Percentiles rank a stretch among this genome's conserved stretches.
Conservation (phyloP, 2,329 filamentous ascomycete genomes). For the Didymella exigua region DNA sequence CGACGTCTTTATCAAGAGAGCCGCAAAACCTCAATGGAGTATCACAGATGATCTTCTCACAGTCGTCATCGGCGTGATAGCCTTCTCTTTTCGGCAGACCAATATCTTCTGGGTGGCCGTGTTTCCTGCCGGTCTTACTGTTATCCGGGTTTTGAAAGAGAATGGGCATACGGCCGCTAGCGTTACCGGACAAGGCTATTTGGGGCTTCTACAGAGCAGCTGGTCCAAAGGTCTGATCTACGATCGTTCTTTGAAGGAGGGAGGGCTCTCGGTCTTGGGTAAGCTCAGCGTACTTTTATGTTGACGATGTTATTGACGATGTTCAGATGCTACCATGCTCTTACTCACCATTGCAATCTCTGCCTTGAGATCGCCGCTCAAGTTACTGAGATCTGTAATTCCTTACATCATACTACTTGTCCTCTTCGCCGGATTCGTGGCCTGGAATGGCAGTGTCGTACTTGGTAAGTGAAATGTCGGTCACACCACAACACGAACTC, state of each 20-base stretch:
- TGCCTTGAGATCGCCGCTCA: conserved; percentile 52
- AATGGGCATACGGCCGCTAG: conserved; percentile 2
- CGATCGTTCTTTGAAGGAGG: conserved; percentile 31
- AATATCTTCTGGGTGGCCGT: conserved; percentile 95
- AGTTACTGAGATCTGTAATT: conserved; percentile 48
- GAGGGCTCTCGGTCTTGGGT: conserved; percentile 21
- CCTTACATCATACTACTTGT: conserved; percentile 67
- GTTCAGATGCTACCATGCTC: conserved; percentile 33
- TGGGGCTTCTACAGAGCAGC: conserved; percentile 18
- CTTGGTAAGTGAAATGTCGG: conserved; percentile 65
- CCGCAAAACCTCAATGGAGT: conserved; percentile 25
- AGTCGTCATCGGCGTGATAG: conserved; percentile 64
- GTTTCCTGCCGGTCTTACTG: conserved; percentile 67
- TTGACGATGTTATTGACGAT: neutral
- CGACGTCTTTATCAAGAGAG: conserved; percentile 49
- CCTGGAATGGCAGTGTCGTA: conserved; percentile 90
- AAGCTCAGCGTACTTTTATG: neutral
- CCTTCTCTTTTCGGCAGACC: conserved; percentile 85
- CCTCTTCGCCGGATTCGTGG: conserved; percentile 75
- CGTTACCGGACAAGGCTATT: neutral
- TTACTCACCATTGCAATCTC: conserved; percentile 68
- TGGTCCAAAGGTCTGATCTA: conserved; percentile 33
- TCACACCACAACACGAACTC: conserved; percentile 5
- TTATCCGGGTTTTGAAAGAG: conserved; percentile 36
- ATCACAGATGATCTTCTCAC: conserved; percentile 20